Conservation (phyloP, 2,329 filamentous ascomycete species). For the Spiromastix sp. region DNA sequence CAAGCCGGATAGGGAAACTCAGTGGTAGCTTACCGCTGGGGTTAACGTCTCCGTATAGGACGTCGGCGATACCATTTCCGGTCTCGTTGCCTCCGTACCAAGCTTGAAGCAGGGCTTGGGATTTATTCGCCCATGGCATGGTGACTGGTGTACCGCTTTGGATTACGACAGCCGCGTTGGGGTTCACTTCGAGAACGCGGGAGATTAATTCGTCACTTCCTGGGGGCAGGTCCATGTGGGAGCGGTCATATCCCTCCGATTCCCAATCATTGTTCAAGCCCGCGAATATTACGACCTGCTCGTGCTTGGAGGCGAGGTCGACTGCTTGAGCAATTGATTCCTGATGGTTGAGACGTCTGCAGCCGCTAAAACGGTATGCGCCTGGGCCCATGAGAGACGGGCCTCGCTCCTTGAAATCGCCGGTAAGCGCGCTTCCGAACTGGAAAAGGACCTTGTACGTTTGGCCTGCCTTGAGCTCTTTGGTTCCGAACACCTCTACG, state of each 20-base stretch:
- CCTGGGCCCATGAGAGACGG: conserved; percentile 46
- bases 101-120: conserved; percentile 56
- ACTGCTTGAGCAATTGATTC: conserved; percentile 57
- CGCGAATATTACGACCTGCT: conserved; percentile 68
- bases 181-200: conserved; percentile 55
- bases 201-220: conserved; percentile 50
- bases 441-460: conserved; percentile 50
- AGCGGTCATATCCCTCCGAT: conserved; percentile 57
- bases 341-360: conserved; percentile 46
- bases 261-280: conserved; percentile 77
- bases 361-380: conserved; percentile 52
- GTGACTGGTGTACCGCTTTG: conserved; percentile 63
- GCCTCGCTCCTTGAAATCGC: conserved; percentile 41
- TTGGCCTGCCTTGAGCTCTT: conserved; percentile 48
- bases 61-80: conserved; percentile 68
- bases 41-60: conserved; percentile 64
- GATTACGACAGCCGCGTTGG: conserved; percentile 61
- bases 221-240: conserved; percentile 47
- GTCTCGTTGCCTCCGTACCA: conserved; percentile 87
- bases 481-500: conserved; percentile 50
- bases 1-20: conserved; percentile 56
- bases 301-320: conserved; percentile 55
- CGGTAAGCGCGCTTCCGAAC: conserved; percentile 50
- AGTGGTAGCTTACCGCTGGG: conserved; percentile 66
- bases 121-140: conserved; percentile 38